Percentiles rank a stretch among this genome's conserved stretches.
Conservation (phyloP, 148 eudicot species). For the Chenopodium suecicum region DNA sequence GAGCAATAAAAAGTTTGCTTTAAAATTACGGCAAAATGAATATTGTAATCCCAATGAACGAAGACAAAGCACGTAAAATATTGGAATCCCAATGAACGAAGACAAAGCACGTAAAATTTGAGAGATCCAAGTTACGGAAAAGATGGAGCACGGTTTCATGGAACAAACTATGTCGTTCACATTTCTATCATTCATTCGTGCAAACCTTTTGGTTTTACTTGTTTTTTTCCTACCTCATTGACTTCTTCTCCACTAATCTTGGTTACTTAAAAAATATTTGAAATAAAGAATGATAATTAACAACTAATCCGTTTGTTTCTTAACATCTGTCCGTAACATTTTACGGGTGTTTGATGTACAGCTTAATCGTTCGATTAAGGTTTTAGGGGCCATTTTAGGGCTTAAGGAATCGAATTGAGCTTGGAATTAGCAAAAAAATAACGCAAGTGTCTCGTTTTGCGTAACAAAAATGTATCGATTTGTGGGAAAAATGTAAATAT, state of each 20-base stretch:
- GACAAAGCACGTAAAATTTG: conserved; percentile 23
- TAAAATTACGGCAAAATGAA: background rate
- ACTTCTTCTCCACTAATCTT: background rate
- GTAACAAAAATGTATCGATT: too few relatives aligned
- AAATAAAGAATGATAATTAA: too few relatives aligned
- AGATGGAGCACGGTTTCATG: background rate
- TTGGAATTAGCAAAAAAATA: too few relatives aligned
- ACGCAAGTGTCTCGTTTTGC: too few relatives aligned
- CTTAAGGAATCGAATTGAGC: too few relatives aligned
- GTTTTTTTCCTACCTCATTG: background rate
- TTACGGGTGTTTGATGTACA: too few relatives aligned
- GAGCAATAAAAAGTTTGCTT: background rate
- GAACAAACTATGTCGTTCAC: background rate
- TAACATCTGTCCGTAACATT: too few relatives aligned
- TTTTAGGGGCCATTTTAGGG: too few relatives aligned
- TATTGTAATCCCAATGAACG: conserved; percentile 9
- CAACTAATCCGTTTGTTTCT: too few relatives aligned
- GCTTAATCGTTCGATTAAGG: too few relatives aligned
- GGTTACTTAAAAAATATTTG: too few relatives aligned
- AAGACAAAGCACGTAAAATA: conserved; percentile 21
- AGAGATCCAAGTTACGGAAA: conserved; percentile 26
- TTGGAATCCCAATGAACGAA: conserved; percentile 15
- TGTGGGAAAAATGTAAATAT: too few relatives aligned
- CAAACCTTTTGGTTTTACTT: conserved; percentile 3
- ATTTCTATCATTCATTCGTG: background rate